These are phyloP conservation scores for Theileria parva DNA, from an alignment of 169 alveolate species.

Conservation along the genomic window DNA sequence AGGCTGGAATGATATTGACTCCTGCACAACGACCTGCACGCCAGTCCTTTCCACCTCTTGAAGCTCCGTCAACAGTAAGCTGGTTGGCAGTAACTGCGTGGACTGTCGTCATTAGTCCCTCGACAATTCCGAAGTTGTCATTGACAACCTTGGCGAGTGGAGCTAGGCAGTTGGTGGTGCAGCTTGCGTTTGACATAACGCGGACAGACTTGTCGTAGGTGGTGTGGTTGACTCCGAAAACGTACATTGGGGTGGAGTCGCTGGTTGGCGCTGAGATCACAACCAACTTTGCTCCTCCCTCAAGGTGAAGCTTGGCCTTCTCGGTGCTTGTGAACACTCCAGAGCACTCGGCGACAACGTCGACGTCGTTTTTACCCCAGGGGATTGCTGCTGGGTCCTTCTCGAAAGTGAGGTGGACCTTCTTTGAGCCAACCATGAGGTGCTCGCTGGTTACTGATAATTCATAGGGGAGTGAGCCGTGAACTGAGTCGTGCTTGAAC, in stretches of 20 bases:
- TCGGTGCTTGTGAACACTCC: slow-evolving; percentile 96
- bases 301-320: slow-evolving; percentile 91
- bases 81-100: slow-evolving; percentile 99
- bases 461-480: slow-evolving; percentile 87
- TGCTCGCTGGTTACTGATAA: slow-evolving; percentile 78
- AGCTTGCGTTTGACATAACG: slow-evolving; percentile 98
- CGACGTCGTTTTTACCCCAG: slow-evolving; percentile 96
- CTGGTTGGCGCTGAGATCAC: slow-evolving; percentile 98
- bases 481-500: slow-evolving; percentile 96
- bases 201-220: slow-evolving; percentile 84
- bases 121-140: slow-evolving; percentile 97
- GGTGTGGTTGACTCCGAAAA: slow-evolving; percentile 97
- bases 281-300: slow-evolving; percentile 98
- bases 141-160: slow-evolving; percentile 98
- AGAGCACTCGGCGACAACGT: slow-evolving; percentile 96
- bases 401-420: slow-evolving; percentile 84
- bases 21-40: slow-evolving; percentile 99
- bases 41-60: slow-evolving; percentile 99
- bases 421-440: slow-evolving; percentile 83
- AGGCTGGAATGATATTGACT: slow-evolving; percentile 96
- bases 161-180: slow-evolving; percentile 99
- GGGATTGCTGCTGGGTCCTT: slow-evolving; percentile 94
- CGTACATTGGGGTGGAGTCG: slow-evolving; percentile 97
- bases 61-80: slow-evolving; percentile 99
- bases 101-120: slow-evolving; percentile 99